Evolutionary conservation across 169 alveolate species (phyloP).

Genomic region (Plasmodium gallinaceum): DNA sequence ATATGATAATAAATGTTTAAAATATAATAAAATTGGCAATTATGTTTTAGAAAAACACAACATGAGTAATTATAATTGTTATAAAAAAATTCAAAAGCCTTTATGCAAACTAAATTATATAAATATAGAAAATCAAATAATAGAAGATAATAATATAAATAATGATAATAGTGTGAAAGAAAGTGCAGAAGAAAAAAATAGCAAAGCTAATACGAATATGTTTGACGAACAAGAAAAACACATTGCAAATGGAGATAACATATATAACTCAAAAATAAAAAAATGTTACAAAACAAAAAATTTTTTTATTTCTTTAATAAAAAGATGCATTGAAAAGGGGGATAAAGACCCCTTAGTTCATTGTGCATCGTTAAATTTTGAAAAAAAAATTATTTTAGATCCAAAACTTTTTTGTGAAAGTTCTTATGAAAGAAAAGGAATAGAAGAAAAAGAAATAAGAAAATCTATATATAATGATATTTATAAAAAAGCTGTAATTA

Average conservation of each 20-base stretch:
- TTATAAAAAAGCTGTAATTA: conserved; percentile 27
- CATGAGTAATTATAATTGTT: conserved; percentile 30
- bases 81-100: conserved; percentile 32
- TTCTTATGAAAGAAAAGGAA: conserved; percentile 29
- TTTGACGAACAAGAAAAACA: background rate
- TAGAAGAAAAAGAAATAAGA: conserved; percentile 5
- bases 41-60: conserved; percentile 28
- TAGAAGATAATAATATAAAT: background rate
- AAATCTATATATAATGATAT: conserved; percentile 29
- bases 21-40: conserved; percentile 40
- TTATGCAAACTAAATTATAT: conserved; percentile 37
- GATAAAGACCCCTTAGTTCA: conserved; percentile 16
- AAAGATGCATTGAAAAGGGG: conserved; percentile 7
- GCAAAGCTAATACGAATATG: background rate
- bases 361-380: conserved; percentile 38
- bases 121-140: background rate
- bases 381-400: conserved; percentile 48
- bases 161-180: background rate
- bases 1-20: conserved; percentile 21
- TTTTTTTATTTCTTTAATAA: conserved; percentile 13
- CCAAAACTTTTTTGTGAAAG: conserved; percentile 45
- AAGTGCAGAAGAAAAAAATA: background rate
- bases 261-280: too few species aligned
- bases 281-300: conserved; percentile 17
- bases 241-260: background rate